Evolutionary conservation across 805 yeast species (phyloP), one percentile per base, ranked within the genome.

Genomic region (Metschnikowia corniflorae): DNA sequence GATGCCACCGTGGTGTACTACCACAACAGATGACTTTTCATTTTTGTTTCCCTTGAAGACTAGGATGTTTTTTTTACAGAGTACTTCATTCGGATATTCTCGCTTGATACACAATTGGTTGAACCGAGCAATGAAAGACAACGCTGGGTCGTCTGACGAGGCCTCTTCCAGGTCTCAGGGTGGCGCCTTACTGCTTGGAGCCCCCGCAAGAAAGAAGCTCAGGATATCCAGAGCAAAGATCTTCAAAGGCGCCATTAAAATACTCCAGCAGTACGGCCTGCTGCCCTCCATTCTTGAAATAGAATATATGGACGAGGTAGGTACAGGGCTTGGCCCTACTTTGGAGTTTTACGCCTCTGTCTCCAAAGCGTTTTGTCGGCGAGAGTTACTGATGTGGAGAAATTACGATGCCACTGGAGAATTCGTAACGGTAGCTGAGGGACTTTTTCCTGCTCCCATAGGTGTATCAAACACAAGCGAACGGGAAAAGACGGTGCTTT

Each of bases 291-390:
- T 85, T 4, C 62, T 91, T 16, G 97, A 91, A 50, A 80, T 93
- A 38, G 96, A 89, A 55, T 91, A 84, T 51, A 78, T 73, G 44
- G 88, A 82, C 46, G 98, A 91, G 57, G 96, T 74, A 6, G 98
- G 97, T n/a, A 82, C 96, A 0, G 98, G 98, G 0, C 63, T 88
- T 29, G 98, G 98, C 0, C 98, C 98, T 3, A 91, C 98, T 0
- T 67, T 89, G 45, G 98, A 91, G 59, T 91, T 93, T 54, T 91
- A 87, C 53, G 79, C 97, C 0, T 66, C 71, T 12, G 87, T 86
- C 2, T 87, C 96, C 0, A 77, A 70, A 39, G 88, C 81, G 44
- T 87, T 91, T 55, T 65, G 82, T 1, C 70, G 65, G 46, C 71
- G 69, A 33, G 69, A 68, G 18, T 60, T 81, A 31, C 60, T 60